Percentiles rank a stretch among this genome's conserved stretches.
Evolutionary conservation across 2,329 filamentous ascomycete species (phyloP).

Genomic region (Cladophialophora yegresii): DNA sequence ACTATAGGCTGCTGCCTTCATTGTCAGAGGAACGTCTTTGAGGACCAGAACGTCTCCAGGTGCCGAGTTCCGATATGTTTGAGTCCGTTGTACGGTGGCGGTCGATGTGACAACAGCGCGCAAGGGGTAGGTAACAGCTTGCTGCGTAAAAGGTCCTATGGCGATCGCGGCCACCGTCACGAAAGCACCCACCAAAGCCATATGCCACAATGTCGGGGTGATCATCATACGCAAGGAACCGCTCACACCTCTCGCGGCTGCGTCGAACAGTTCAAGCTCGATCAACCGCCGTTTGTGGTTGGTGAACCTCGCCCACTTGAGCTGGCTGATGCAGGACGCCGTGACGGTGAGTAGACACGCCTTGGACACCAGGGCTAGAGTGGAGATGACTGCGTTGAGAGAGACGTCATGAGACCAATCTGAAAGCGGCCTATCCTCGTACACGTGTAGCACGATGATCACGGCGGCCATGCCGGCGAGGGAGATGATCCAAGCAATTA

Average conservation of each 20-base stretch:
- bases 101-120: neutral
- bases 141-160: neutral
- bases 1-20: neutral
- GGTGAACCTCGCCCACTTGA: neutral
- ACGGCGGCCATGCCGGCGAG: neutral
- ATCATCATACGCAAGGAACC: neutral
- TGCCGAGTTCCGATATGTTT: neutral
- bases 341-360: neutral
- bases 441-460: neutral
- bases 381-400: constrained; percentile 1
- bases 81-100: neutral
- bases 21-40: neutral
- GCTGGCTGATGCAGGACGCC: neutral
- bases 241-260: neutral
- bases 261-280: neutral
- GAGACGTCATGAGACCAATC: neutral
- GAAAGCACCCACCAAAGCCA: neutral
- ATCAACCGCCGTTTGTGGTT: neutral
- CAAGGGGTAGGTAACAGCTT: neutral
- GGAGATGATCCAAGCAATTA: neutral
- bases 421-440: neutral
- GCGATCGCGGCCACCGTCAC: neutral
- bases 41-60: neutral
- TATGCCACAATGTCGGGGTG: neutral
- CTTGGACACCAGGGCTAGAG: neutral